These are phyloP conservation scores for Entophlyctis helioformis DNA, from an alignment of 192 early-diverging fungal species.

Conservation along the genomic window DNA sequence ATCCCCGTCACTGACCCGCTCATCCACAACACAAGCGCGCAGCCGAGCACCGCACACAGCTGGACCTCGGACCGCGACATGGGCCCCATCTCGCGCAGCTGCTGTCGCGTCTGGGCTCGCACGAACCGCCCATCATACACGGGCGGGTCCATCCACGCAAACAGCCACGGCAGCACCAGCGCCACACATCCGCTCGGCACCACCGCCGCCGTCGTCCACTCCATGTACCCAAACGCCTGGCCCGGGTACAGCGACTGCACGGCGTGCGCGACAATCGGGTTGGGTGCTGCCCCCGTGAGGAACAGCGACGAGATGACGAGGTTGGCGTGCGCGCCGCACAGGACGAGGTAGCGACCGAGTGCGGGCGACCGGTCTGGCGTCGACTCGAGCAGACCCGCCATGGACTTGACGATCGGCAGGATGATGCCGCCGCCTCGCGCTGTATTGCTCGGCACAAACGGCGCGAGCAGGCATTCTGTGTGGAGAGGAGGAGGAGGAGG, in stretches of 20 bases:
- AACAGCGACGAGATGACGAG: conserved; percentile 60
- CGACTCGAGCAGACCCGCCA: conserved; percentile 41
- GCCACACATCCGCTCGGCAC: conserved; percentile 40
- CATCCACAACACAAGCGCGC: conserved; percentile 51
- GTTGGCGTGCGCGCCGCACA: conserved; percentile 57
- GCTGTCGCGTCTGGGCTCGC: conserved; percentile 4
- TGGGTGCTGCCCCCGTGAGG: conserved; percentile 62
- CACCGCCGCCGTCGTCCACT: conserved; percentile 45
- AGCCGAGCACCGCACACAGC: conserved; percentile 36
- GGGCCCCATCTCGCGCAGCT: conserved; percentile 17
- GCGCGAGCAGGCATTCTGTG: conserved; percentile 46
- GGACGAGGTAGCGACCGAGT: conserved; percentile 44
- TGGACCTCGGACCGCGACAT: conserved; percentile 6
- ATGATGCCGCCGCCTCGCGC: conserved; percentile 71
- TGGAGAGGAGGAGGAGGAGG: conserved; percentile 21
- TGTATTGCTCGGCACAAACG: conserved; percentile 58
- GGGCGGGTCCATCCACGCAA: conserved; percentile 3
- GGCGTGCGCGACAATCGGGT: conserved; percentile 54
- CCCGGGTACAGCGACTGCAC: conserved; percentile 5
- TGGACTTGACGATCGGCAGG: conserved; percentile 58
- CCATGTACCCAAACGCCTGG: conserved; percentile 53
- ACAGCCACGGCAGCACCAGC: conserved; percentile 1
- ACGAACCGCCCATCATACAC: conserved; percentile 8
- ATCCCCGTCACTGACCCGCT: conserved; percentile 43
- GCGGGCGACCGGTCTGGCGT: conserved; percentile 16